These are phyloP conservation scores for Collybia sordida DNA, from an alignment of 768 basidiomycete genomes.

Conservation along the genomic window DNA sequence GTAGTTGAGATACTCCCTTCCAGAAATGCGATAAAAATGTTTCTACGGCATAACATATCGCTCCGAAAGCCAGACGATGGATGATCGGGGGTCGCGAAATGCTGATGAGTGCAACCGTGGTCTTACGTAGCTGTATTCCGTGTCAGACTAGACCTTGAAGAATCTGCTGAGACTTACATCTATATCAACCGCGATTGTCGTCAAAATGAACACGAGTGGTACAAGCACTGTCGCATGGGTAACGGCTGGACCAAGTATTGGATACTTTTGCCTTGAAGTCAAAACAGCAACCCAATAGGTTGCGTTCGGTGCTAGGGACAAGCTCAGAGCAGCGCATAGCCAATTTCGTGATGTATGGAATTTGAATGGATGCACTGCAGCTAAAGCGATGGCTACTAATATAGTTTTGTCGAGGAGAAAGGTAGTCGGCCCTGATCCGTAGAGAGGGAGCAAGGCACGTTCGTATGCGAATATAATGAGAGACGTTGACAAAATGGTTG, in stretches of 20 bases:
- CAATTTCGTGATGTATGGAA: slow-evolving; percentile 29
- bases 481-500: slow-evolving; percentile 36
- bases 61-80: slow-evolving; percentile 22
- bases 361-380: slow-evolving; percentile 38
- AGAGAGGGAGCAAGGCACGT: slow-evolving; percentile 65
- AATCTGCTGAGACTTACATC: slow-evolving; percentile 17
- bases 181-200: slow-evolving; percentile 40
- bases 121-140: not conserved
- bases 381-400: slow-evolving; percentile 32
- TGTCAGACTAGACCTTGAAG: not conserved
- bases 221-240: slow-evolving; percentile 57
- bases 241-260: slow-evolving; percentile 55
- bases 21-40: slow-evolving; percentile 28
- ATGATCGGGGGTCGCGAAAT: slow-evolving; percentile 11
- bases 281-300: slow-evolving; percentile 65
- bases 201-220: slow-evolving; percentile 54
- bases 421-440: slow-evolving; percentile 58
- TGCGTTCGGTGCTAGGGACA: slow-evolving; percentile 55
- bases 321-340: slow-evolving; percentile 36
- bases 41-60: slow-evolving; percentile 23
- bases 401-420: slow-evolving; percentile 43
- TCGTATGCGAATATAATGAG: slow-evolving; percentile 63
- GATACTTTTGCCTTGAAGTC: slow-evolving; percentile 52
- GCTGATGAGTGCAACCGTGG: too few relatives aligned
- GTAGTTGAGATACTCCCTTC: slow-evolving; percentile 23